phyloP scores from a whole-genome alignment of 345 rosid genomes.

The Eucalyptus sideroxylon region DNA sequence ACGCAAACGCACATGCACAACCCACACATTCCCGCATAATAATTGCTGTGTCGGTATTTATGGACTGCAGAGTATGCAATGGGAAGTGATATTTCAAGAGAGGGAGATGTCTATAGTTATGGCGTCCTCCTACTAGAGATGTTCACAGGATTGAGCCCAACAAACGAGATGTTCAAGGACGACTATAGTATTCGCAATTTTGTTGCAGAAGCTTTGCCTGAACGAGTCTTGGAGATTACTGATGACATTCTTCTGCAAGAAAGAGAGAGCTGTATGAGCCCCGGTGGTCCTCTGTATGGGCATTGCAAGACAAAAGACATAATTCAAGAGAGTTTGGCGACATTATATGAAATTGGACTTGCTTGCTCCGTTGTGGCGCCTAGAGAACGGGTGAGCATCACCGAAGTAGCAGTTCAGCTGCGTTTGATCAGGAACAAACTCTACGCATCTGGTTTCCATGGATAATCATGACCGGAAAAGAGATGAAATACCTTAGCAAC shows the following conservation, averaged over 20 bases:
- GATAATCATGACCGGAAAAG: not conserved
- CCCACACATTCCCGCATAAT: not conserved
- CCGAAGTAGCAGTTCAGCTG: not conserved
- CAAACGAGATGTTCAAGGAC: conserved; percentile 1
- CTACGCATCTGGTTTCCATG: not conserved
- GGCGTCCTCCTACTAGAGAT: no score
- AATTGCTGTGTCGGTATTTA: not conserved
- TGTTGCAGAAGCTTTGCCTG: not conserved
- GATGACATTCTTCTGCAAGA: conserved; percentile 3
- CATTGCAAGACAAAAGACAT: not conserved
- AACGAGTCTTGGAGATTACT: not conserved
- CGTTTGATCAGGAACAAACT: not conserved
- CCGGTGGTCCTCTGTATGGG: not conserved
- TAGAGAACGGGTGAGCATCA: not conserved
- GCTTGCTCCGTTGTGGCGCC: not conserved
- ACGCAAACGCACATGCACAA: not conserved
- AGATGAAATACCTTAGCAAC: not conserved
- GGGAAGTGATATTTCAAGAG: not conserved
- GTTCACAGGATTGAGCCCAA: conserved; percentile 1
- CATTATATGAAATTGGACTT: not conserved
- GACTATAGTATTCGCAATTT: not conserved
- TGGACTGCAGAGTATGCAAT: conserved; percentile 10
- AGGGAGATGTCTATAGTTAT: no score
- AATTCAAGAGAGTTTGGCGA: not conserved
- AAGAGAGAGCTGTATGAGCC: not conserved